Evolutionary conservation across 2,329 filamentous ascomycete genomes (phyloP), one percentile per base, ranked within the genome.

Genomic region (Stemphylium vesicarium): DNA sequence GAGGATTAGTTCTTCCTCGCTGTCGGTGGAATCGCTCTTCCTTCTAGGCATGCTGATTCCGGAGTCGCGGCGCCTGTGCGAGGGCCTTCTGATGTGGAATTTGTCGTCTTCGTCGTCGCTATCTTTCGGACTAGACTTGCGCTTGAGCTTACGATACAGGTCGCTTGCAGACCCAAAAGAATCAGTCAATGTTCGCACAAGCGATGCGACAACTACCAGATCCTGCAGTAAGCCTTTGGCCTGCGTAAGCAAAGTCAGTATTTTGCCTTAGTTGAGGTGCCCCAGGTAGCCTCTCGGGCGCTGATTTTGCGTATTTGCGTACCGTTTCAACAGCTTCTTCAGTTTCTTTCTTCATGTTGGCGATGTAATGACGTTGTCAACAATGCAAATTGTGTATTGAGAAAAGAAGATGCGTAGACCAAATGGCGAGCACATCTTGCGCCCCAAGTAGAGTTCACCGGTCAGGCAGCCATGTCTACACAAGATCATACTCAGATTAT

Each of bases 141-240:
- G 65, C 46, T 69, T 72, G 15, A 74, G 59, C 48, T 62, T 73
- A 16, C 61, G 67, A 44, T 71, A 74, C 1, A 74, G 50, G 31
- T 72, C 65, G 45, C 63, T 65, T 9, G 68, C 68, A n/a, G 69
- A 68, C 4, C 68, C 65, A 22, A 73, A 72, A 3, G 60, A 62
- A 13, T 71, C 68, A 22, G 66, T 68, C 33, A 74, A 50, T 7
- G 67, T 67, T 20, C 60, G 53, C 15, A 73, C 62, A 26, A 74
- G 65, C n/a, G 68, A 71, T 10, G 65, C 66, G 12, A 74, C 65
- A 15, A 70, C 63, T 3, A 70, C 65, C 22, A 63, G 44, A 16
- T 70, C 62, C 43, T 67, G 62, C 0, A 67, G 55, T 9, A 66
- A 39, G 44, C 59, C 66, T 64, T 68, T 69, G 20, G 66, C 63